Conservation (phyloP, 495 filamentous ascomycete species). For the Penicillium atrosanguineum region DNA sequence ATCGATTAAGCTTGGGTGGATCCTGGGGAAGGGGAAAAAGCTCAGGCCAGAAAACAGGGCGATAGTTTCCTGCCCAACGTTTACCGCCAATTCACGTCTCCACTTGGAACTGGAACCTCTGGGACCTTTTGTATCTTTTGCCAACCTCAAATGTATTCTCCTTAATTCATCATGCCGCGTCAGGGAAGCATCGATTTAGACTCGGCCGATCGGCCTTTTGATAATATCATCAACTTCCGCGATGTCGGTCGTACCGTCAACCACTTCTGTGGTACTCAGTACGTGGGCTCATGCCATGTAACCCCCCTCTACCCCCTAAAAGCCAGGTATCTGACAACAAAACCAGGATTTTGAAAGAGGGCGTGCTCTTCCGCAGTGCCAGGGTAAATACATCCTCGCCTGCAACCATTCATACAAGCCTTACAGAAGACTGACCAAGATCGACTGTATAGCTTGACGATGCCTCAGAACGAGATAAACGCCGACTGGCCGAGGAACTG, state of each 20-base stretch:
- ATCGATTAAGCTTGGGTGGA: slow-evolving; percentile 2
- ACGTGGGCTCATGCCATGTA: slow-evolving; percentile 14
- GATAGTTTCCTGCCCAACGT: slow-evolving; percentile 24
- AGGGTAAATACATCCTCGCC: slow-evolving; percentile 51
- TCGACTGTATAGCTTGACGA: slow-evolving; percentile 52
- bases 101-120: neutral
- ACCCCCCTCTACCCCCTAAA: neutral
- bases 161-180: slow-evolving; percentile 20
- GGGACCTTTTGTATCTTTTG: neutral
- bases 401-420: too few species aligned
- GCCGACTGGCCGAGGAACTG: slow-evolving; percentile 57
- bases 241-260: slow-evolving; percentile 80
- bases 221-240: slow-evolving; percentile 77
- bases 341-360: slow-evolving; percentile 60
- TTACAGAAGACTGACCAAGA: slow-evolving; percentile 2
- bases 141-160: slow-evolving; percentile 1
- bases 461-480: slow-evolving; percentile 62
- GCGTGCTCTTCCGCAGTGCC: slow-evolving; percentile 71
- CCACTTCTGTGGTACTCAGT: slow-evolving; percentile 51
- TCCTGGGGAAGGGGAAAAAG: slow-evolving; percentile 10
- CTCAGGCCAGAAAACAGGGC: slow-evolving; percentile 16
- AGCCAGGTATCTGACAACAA: neutral
- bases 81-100: slow-evolving; percentile 27
- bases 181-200: slow-evolving; percentile 40
- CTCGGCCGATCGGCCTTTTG: slow-evolving; percentile 51